phyloP scores from a whole-genome alignment of 352 stramenopile genomes.

The Globisporangium megalacanthum region DNA sequence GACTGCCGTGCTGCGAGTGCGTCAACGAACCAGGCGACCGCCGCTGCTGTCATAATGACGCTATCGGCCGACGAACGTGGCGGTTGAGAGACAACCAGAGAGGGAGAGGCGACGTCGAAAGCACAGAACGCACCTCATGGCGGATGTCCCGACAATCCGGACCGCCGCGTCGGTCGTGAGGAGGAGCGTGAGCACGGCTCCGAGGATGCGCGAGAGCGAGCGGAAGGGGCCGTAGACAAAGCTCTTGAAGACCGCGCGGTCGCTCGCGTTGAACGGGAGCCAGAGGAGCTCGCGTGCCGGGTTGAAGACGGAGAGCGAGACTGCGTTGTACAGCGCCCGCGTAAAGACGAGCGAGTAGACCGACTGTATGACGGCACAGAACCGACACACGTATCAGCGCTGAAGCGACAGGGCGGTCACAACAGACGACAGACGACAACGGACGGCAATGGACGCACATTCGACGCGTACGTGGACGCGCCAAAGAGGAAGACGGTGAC shows the following conservation, averaged over 20 bases:
- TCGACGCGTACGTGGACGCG: constrained; percentile 48
- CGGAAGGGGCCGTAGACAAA: constrained; percentile 79
- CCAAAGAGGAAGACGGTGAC: constrained; percentile 73
- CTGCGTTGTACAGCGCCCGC: constrained; percentile 72
- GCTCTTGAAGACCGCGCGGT: constrained; percentile 70
- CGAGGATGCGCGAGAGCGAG: constrained; percentile 72
- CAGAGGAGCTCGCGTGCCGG: constrained; percentile 80
- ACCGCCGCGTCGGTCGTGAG: constrained; percentile 45
- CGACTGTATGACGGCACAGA: constrained; percentile 22
- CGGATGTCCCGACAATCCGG: constrained; percentile 37
- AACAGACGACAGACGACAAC: not conserved
- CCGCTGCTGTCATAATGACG: constrained; percentile 53
- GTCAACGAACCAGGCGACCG: constrained; percentile 61
- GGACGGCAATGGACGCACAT: constrained; percentile 18
- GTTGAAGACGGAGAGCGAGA: constrained; percentile 81
- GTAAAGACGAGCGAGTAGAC: constrained; percentile 54
- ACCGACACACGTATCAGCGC: not conserved
- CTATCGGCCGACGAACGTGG: constrained; percentile 16
- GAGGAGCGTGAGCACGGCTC: constrained; percentile 64
- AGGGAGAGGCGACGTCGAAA: too few species aligned
- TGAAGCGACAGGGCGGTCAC: too few species aligned
- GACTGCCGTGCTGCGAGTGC: constrained; percentile 69
- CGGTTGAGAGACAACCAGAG: not conserved
- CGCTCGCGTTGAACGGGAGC: constrained; percentile 69
- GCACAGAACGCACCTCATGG: constrained; percentile 38